phyloP scores from a whole-genome alignment of 2,329 filamentous ascomycete genomes.

The Akanthomyces lecanii region DNA sequence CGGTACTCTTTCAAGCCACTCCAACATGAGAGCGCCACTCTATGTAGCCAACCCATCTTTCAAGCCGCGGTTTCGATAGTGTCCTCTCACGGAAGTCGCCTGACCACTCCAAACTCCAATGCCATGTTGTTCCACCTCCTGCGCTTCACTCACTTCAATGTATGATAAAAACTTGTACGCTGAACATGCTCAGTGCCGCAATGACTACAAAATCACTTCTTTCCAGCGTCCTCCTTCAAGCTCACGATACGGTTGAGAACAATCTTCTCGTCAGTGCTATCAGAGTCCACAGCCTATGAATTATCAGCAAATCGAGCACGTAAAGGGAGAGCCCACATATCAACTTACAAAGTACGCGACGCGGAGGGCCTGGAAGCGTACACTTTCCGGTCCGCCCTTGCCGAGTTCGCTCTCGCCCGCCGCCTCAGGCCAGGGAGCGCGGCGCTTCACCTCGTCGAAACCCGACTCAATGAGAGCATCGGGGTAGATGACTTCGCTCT shows the following conservation, averaged over 20 bases:
- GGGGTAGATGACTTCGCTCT: slow-evolving; percentile 75
- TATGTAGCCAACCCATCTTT: neutral
- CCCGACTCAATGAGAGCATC: slow-evolving; percentile 79
- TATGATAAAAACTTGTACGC: neutral
- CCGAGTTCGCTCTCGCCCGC: slow-evolving; percentile 63
- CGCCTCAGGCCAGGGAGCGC: slow-evolving; percentile 78
- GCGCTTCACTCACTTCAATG: neutral
- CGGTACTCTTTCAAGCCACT: neutral
- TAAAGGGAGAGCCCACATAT: neutral
- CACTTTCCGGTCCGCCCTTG: slow-evolving; percentile 63
- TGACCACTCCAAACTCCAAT: neutral
- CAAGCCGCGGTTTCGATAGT: neutral
- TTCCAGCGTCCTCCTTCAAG: slow-evolving; percentile 80
- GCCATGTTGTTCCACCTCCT: neutral
- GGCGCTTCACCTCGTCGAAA: slow-evolving; percentile 67
- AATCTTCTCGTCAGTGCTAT: slow-evolving; percentile 73
- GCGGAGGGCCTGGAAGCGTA: slow-evolving; percentile 87
- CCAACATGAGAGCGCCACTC: neutral
- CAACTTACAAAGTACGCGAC: slow-evolving; percentile 72
- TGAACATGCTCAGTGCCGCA: neutral
- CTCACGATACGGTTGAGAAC: slow-evolving; percentile 90
- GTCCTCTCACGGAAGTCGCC: neutral
- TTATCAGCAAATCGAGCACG: slow-evolving; percentile 18
- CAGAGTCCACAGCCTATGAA: slow-evolving; percentile 64
- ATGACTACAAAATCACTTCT: slow-evolving; percentile 32